These are phyloP conservation scores for Macrophomina tecta DNA, from an alignment of 2,329 filamentous ascomycete species.

Conservation along the genomic window DNA sequence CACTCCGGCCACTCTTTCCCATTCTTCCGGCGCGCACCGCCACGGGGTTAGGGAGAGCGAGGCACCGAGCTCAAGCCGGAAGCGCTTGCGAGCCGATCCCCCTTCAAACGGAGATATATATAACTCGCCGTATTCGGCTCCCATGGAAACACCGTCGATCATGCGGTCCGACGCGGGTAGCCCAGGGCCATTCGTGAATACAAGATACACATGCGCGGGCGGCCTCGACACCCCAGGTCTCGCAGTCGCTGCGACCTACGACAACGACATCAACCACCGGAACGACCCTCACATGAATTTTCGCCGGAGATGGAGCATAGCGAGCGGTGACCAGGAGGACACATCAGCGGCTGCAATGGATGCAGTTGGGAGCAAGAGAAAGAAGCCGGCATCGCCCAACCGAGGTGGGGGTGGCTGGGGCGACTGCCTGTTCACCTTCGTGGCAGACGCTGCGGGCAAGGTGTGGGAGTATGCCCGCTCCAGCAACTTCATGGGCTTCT, in stretches of 20 bases:
- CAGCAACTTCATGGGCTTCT: constrained; percentile 79
- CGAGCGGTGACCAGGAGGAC: constrained; percentile 16
- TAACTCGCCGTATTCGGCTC: constrained; percentile 24
- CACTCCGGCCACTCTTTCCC: constrained; percentile 16
- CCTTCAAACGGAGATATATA: constrained; percentile 25
- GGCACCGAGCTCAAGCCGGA: constrained; percentile 23
- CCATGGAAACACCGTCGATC: constrained; percentile 21
- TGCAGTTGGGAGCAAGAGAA: constrained; percentile 29
- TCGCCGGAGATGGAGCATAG: constrained; percentile 41
- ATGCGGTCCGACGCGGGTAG: constrained; percentile 37
- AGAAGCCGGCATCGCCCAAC: constrained; percentile 27
- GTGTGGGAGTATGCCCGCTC: constrained; percentile 80
- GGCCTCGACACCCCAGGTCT: constrained; percentile 56
- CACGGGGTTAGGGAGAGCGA: constrained; percentile 11
- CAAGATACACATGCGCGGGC: constrained; percentile 57
- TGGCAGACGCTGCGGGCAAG: constrained; percentile 74
- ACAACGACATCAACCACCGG: constrained; percentile 47
- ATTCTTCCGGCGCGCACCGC: constrained; percentile 23
- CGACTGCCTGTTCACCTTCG: constrained; percentile 64
- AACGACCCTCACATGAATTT: constrained; percentile 32
- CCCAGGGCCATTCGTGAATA: constrained; percentile 57
- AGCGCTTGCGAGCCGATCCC: constrained; percentile 29
- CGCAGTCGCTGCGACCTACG: constrained; percentile 45
- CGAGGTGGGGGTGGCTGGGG: constrained; percentile 57
- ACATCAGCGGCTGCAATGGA: not conserved